phyloP scores from a whole-genome alignment of 768 basidiomycete genomes.

The Hypholoma sublateritium region DNA sequence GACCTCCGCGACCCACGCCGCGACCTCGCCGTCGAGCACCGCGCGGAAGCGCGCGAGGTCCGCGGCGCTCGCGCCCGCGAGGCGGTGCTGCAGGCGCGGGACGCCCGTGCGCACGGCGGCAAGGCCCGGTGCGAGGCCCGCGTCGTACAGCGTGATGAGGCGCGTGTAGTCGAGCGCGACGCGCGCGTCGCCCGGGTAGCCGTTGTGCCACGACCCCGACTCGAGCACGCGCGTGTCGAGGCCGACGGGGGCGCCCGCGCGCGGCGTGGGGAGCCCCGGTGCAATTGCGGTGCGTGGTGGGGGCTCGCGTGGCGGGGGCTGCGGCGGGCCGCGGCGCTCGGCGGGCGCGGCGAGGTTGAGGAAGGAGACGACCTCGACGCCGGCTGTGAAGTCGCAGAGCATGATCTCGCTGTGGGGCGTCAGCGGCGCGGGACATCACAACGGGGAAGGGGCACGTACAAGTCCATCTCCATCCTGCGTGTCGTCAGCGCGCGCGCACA shows the following conservation, averaged over 20 bases:
- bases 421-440: not conserved
- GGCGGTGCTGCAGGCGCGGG: constrained; percentile 34
- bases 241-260: not conserved
- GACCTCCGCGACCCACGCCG: constrained; percentile 24
- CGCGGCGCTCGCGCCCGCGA: constrained; percentile 27
- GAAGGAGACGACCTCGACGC: constrained; percentile 40
- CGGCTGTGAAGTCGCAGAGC: constrained; percentile 44
- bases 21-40: constrained; percentile 27
- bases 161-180: constrained; percentile 41
- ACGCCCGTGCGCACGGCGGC: constrained; percentile 26
- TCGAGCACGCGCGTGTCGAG: constrained; percentile 22
- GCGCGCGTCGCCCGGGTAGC: constrained; percentile 42
- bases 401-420: constrained; percentile 40
- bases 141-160: constrained; percentile 45
- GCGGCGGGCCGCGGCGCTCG: not conserved
- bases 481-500: not conserved
- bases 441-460: constrained; percentile 30
- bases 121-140: constrained; percentile 34
- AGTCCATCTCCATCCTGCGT: constrained; percentile 47
- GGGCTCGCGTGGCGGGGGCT: not conserved
- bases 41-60: constrained; percentile 24
- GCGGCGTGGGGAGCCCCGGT: no score
- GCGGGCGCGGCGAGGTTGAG: constrained; percentile 24
- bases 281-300: no score
- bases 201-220: constrained; percentile 41